Evolutionary conservation across 148 eudicot genomes (phyloP).

Genomic region (Nepenthes gracilis): DNA sequence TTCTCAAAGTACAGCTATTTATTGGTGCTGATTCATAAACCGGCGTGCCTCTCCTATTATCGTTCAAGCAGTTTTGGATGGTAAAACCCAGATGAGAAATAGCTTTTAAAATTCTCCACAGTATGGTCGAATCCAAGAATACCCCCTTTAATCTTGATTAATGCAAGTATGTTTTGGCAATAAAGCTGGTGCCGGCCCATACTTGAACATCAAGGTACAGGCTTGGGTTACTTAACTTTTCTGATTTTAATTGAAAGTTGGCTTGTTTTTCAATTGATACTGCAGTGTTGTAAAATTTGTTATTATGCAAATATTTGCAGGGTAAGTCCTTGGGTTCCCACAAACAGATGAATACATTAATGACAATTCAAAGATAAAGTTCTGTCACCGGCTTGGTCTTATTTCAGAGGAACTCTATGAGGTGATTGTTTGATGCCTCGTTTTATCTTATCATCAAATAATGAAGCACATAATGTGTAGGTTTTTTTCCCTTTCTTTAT

Average conservation of each 20-base stretch:
- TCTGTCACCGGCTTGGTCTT: background rate
- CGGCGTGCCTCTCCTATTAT: conserved; percentile 6
- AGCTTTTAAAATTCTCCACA: background rate
- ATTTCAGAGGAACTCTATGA: conserved; percentile 2
- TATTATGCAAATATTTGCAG: background rate
- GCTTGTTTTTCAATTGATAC: background rate
- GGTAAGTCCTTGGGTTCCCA: conserved; percentile 12
- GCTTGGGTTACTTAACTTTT: background rate
- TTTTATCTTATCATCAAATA: too few species aligned
- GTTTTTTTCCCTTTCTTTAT: too few species aligned
- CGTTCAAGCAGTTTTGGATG: conserved; percentile 5
- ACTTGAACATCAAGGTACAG: conserved; percentile 9
- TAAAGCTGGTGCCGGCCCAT: conserved; percentile 1
- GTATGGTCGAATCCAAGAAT: background rate
- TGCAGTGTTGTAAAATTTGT: background rate
- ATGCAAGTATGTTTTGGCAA: background rate
- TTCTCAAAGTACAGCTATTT: conserved; percentile 2
- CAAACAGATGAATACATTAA: conserved; percentile 8
- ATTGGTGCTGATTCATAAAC: conserved; percentile 11
- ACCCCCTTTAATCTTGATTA: background rate
- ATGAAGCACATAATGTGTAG: too few species aligned
- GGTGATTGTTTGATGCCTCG: background rate
- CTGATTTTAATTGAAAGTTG: background rate
- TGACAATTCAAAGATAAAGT: conserved; percentile 4
- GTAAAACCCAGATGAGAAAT: background rate